Conservation (phyloP, 495 filamentous ascomycete genomes). For the Penicillium angulare region DNA sequence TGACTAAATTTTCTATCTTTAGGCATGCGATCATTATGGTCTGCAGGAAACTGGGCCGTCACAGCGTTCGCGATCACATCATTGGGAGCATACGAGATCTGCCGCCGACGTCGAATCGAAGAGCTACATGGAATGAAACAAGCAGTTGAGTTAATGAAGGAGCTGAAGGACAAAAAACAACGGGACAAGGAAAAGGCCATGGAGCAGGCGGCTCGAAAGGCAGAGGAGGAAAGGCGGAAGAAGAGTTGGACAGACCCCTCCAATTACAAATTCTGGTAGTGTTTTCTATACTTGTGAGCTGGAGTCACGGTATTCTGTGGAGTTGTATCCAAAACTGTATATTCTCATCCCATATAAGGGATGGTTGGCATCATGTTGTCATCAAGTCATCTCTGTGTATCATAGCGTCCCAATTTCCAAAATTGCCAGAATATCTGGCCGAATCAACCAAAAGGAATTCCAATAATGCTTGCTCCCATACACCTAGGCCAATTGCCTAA, state of each 20-base stretch:
- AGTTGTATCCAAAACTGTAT: constrained; percentile 32
- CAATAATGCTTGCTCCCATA: constrained; percentile 1
- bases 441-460: constrained; percentile 8
- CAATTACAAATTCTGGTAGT: constrained; percentile 52
- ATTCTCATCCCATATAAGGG: constrained; percentile 21
- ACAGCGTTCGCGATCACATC: constrained; percentile 66
- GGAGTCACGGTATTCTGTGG: constrained; percentile 41
- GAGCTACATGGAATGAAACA: constrained; percentile 78
- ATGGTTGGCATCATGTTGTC: constrained; percentile 19
- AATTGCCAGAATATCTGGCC: constrained; percentile 7
- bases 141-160: constrained; percentile 75
- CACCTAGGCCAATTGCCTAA: not conserved
- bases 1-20: constrained; percentile 1
- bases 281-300: constrained; percentile 18
- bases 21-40: constrained; percentile 47
- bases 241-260: constrained; percentile 53
- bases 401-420: constrained; percentile 18
- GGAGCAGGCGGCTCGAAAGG: constrained; percentile 39
- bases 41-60: constrained; percentile 80
- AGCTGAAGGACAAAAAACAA: constrained; percentile 65
- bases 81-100: constrained; percentile 73
- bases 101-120: constrained; percentile 63
- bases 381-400: constrained; percentile 31
- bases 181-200: constrained; percentile 60
- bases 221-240: constrained; percentile 49